Base-by-base conservation (phyloP, 306 rosid species). In the Canavalia gladiata region DNA sequence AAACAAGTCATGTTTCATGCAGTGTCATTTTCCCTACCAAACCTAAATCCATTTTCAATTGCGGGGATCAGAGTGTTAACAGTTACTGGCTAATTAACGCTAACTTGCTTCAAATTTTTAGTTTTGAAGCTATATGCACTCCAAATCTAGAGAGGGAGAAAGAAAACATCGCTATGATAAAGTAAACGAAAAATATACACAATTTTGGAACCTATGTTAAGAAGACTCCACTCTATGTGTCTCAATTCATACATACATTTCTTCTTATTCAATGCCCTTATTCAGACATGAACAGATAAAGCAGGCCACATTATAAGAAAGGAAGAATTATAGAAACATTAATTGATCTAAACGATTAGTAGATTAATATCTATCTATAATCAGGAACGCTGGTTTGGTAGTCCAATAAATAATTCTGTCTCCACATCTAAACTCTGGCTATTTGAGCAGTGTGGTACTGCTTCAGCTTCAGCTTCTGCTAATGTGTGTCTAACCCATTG, bases 401-500 rank as follows among this genome's bases (percentile, higher is more conserved):
- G 82, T 77, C 92, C 92, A 18, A 91, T 89, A 81, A 65, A 83
- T 70, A 92, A 65, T 12, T 81, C 86, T 0, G 90, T 90, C 73
- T 86, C 91, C 47, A 79, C 87, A 7, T 76, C 84, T 3, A 82
- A 77, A 77, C 54, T 68, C 59, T 30, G 52, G 68, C 74, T 46
- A 33, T 67, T 81, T 57, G 62, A 74, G 70, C 83, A 68, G 78
- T 34, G 4, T 5, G 30, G 50, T 72, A 46, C 49, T 34, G 64
- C 68, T 52, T 81, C 85, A 12, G 64, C 68, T 52, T 81, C 85
- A 12, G 43, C 25, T 71, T 51, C 55, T 49, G 59, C 79, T 50
- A 79, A 80, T 67, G 69, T 72, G 46, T 83, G 84, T 56, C 50
- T 60, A 37, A 35, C 79, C 39, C 58, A 12, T 76, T 81, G 72